A percentile compares a stretch with the other conserved stretches of the same genome.
phyloP scores from a whole-genome alignment of 1,139 yeast species.

The Saccharomycopsis hybrid region DNA sequence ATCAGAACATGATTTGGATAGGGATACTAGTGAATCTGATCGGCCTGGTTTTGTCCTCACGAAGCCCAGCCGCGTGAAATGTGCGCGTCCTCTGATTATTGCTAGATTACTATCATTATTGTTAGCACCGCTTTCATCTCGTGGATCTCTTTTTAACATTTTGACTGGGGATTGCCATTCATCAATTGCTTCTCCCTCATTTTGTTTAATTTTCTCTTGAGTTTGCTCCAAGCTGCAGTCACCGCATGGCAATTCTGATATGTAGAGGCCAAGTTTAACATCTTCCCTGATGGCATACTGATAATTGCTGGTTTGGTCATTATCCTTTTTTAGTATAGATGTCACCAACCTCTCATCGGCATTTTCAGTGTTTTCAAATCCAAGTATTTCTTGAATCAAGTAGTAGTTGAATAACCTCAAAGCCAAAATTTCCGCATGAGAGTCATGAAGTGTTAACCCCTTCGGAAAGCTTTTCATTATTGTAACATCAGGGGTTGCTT shows the following conservation, averaged over 20 bases:
- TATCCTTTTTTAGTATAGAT: neutral
- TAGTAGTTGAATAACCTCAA: slow-evolving; percentile 58
- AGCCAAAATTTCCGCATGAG: slow-evolving; percentile 82
- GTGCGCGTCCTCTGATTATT: slow-evolving; percentile 56
- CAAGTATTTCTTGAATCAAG: slow-evolving; percentile 32
- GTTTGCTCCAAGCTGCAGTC: slow-evolving; percentile 33
- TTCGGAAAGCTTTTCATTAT: slow-evolving; percentile 33
- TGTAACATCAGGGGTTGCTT: slow-evolving; percentile 54
- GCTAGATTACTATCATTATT: neutral
- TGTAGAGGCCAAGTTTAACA: slow-evolving; percentile 49
- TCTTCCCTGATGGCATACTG: slow-evolving; percentile 31
- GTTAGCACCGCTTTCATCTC: neutral
- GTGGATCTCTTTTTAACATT: neutral
- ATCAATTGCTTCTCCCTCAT: slow-evolving; percentile 25
- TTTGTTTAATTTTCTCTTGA: neutral
- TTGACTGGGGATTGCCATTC: slow-evolving; percentile 25
- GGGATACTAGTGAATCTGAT: slow-evolving; percentile 59
- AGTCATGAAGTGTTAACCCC: slow-evolving; percentile 72
- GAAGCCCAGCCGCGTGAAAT: slow-evolving; percentile 49
- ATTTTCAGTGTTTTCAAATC: slow-evolving; percentile 16
- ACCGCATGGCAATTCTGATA: slow-evolving; percentile 89
- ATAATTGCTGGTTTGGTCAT: slow-evolving; percentile 4
- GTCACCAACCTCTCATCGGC: slow-evolving; percentile 4
- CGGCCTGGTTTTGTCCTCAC: slow-evolving; percentile 93
- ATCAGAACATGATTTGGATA: slow-evolving; percentile 85